phyloP scores from a whole-genome alignment of 2,329 filamentous ascomycete genomes.

The Aspergillus ustus region DNA sequence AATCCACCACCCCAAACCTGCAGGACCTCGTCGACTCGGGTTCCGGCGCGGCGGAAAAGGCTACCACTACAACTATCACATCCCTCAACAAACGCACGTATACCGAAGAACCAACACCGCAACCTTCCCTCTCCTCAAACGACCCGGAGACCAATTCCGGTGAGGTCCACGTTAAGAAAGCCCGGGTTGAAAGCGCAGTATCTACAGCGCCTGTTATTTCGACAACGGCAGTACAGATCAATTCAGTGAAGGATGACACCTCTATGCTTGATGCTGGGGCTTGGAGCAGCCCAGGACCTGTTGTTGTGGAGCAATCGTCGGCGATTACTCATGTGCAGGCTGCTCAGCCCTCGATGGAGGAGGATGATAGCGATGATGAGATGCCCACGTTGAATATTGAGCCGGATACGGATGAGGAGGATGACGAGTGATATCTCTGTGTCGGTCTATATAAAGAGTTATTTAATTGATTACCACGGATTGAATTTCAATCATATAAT shows the following conservation, averaged over 20 bases:
- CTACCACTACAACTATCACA: slow-evolving; percentile 12
- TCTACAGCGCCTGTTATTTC: slow-evolving; percentile 20
- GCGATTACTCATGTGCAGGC: slow-evolving; percentile 15
- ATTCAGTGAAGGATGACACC: slow-evolving; percentile 1
- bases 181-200: slow-evolving; percentile 33
- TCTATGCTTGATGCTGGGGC: slow-evolving; percentile 11
- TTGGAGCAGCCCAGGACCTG: slow-evolving; percentile 1
- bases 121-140: not conserved
- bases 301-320: slow-evolving; percentile 8
- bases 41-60: slow-evolving; percentile 8
- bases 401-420: slow-evolving; percentile 52
- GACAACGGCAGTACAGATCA: slow-evolving; percentile 7
- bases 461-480: not conserved
- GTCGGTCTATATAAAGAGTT: slow-evolving; percentile 21
- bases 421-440: slow-evolving; percentile 43
- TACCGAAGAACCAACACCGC: slow-evolving; percentile 29
- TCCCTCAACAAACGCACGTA: slow-evolving; percentile 35
- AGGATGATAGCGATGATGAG: slow-evolving; percentile 53
- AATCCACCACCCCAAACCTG: slow-evolving; percentile 19
- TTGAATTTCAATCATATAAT: not conserved
- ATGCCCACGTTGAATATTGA: slow-evolving; percentile 55
- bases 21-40: slow-evolving; percentile 18
- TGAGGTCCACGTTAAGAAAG: slow-evolving; percentile 35
- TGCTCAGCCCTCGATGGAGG: slow-evolving; percentile 25
- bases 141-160: slow-evolving; percentile 11